These are phyloP conservation scores for Backusella circina DNA, from an alignment of 192 early-diverging fungal genomes.

Conservation along the genomic window DNA sequence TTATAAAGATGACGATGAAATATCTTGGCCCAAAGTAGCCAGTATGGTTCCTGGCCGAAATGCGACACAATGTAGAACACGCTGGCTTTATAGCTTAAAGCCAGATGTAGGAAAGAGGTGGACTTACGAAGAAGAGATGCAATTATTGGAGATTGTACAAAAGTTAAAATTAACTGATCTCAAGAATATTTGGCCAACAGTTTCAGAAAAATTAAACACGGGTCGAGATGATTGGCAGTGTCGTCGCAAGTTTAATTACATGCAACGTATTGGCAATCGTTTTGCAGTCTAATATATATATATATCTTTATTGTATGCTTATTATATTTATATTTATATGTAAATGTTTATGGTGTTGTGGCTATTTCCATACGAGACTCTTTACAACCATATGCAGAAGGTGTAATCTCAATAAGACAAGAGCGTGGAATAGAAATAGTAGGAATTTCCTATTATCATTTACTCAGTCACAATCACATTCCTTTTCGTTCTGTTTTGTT, in stretches of 20 bases:
- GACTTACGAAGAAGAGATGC: constrained; percentile 13
- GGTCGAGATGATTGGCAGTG: constrained; percentile 10
- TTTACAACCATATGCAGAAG: constrained; percentile 73
- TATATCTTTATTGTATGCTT: background rate
- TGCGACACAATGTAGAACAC: constrained; percentile 1
- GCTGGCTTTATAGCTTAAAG: constrained; percentile 1
- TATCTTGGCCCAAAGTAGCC: constrained; percentile 12
- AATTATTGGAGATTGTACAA: constrained; percentile 11
- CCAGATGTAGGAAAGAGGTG: background rate
- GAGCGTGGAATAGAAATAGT: constrained; percentile 67
- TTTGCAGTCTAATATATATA: background rate
- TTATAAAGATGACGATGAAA: background rate
- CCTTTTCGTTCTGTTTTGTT: background rate
- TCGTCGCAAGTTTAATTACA: background rate
- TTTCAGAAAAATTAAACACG: constrained; percentile 8
- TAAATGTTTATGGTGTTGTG: background rate
- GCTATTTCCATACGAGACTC: constrained; percentile 45
- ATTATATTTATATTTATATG: background rate
- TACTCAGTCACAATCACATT: background rate
- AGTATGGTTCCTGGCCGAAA: background rate
- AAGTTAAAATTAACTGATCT: background rate
- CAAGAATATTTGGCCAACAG: background rate
- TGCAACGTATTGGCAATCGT: constrained; percentile 9
- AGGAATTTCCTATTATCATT: constrained; percentile 58
- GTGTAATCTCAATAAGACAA: constrained; percentile 70